Percentiles rank a stretch among this genome's conserved stretches.
phyloP scores from a whole-genome alignment of 2,329 filamentous ascomycete species.

The Hymenoscyphus occultus region DNA sequence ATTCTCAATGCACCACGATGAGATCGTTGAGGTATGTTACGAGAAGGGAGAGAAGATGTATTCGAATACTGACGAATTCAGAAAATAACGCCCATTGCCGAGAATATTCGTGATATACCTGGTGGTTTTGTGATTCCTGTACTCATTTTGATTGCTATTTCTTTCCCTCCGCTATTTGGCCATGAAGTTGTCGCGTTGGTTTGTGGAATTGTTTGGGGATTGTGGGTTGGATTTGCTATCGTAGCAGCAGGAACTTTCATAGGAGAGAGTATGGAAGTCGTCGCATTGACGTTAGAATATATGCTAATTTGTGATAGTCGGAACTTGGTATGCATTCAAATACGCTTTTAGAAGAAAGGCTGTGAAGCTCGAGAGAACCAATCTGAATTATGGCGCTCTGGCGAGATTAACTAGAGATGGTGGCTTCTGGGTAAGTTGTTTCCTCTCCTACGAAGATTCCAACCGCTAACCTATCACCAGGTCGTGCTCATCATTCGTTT shows the following conservation, averaged over 20 bases:
- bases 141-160: conserved; percentile 40
- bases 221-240: conserved; percentile 43
- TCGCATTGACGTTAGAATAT: not conserved
- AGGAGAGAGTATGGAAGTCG: conserved; percentile 37
- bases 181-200: conserved; percentile 43
- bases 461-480: conserved; percentile 20
- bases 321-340: conserved; percentile 43
- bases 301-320: conserved; percentile 20
- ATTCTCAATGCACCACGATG: conserved; percentile 40
- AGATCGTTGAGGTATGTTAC: conserved; percentile 38
- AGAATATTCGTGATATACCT: conserved; percentile 40
- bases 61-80: conserved; percentile 22
- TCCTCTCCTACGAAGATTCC: too few relatives aligned
- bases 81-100: conserved; percentile 37
- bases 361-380: conserved; percentile 41
- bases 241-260: conserved; percentile 43
- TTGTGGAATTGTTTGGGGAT: conserved; percentile 42
- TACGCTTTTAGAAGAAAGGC: conserved; percentile 39
- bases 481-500: conserved; percentile 43
- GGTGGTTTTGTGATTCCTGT: conserved; percentile 43
- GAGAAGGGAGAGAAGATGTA: too few relatives aligned
- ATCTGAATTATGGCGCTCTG: conserved; percentile 42
- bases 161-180: conserved; percentile 43
- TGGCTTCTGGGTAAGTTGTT: conserved; percentile 39
- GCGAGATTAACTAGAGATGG: conserved; percentile 42